phyloP scores from a whole-genome alignment of 768 basidiomycete species.

The Termitomyces sp. region DNA sequence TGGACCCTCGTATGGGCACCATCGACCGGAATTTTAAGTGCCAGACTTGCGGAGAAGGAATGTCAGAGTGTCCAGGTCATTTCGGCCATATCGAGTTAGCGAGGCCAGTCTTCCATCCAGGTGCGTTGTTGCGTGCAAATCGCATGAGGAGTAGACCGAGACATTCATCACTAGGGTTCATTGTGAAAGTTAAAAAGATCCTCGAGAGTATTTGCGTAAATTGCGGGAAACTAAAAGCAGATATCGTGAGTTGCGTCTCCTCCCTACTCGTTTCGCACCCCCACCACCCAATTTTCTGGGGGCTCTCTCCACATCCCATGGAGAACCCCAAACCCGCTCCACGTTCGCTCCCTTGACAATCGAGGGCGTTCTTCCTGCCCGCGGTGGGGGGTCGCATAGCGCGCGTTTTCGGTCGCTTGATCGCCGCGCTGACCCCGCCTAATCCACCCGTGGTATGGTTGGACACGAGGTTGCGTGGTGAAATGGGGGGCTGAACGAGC shows the following conservation, averaged over 20 bases:
- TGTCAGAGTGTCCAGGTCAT: conserved; percentile 99
- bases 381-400: conserved; percentile 52
- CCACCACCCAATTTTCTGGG: conserved; percentile 96
- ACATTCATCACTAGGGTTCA: conserved; percentile 60
- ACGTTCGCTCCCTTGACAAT: conserved; percentile 69
- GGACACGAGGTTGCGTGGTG: conserved; percentile 88
- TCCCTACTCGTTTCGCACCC: conserved; percentile 92
- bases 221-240: conserved; percentile 96
- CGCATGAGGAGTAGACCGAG: background rate
- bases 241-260: conserved; percentile 85
- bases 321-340: conserved; percentile 94
- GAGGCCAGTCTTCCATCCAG: conserved; percentile 95
- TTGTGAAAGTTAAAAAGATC: conserved; percentile 99
- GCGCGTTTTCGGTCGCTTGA: conserved; percentile 95
- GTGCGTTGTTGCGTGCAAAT: conserved; percentile 36
- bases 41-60: conserved; percentile 99
- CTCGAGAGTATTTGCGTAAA: conserved; percentile 98
- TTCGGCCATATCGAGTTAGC: conserved; percentile 99
- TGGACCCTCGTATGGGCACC: conserved; percentile 98
- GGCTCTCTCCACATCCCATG: conserved; percentile 89
- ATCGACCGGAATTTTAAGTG: conserved; percentile 98
- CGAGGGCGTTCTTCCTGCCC: conserved; percentile 79
- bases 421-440: conserved; percentile 71
- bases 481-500: conserved; percentile 98
- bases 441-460: conserved; percentile 65